These are phyloP conservation scores for Trebouxia sp. DNA, from an alignment of 139 green algal genomes.

Conservation along the genomic window DNA sequence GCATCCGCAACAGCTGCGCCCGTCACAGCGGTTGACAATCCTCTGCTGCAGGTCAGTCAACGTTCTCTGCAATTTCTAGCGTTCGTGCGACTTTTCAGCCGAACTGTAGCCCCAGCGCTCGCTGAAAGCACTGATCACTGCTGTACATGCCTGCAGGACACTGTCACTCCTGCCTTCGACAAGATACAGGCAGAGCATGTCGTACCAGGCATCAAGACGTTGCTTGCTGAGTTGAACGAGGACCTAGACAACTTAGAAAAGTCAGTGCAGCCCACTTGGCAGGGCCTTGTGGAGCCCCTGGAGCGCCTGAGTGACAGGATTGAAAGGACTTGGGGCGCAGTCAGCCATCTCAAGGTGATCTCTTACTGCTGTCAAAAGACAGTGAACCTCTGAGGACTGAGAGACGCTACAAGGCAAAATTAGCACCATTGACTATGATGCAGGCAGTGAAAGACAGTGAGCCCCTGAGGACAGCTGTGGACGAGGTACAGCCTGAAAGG, in stretches of 20 bases:
- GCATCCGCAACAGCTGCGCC: not conserved
- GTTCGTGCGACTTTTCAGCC: too few species aligned
- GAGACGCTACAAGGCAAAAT: too few species aligned
- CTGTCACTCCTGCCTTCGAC: slow-evolving; percentile 58
- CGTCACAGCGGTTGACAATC: not conserved
- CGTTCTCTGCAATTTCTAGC: too few species aligned
- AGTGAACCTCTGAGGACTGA: not conserved
- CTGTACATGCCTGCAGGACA: slow-evolving; percentile 5
- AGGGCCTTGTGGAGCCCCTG: slow-evolving; percentile 81
- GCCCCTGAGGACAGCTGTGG: slow-evolving; percentile 86
- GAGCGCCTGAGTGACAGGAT: slow-evolving; percentile 86
- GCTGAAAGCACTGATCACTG: too few species aligned
- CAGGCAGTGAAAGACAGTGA: slow-evolving; percentile 89
- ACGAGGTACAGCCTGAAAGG: slow-evolving; percentile 93
- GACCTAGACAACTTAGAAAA: slow-evolving; percentile 79
- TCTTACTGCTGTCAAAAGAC: not conserved
- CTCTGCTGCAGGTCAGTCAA: not conserved
- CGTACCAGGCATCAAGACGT: slow-evolving; percentile 79
- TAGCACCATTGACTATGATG: too few species aligned
- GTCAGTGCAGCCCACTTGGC: slow-evolving; percentile 68
- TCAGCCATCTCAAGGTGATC: slow-evolving; percentile 89
- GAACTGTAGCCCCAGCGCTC: too few species aligned
- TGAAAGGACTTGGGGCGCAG: slow-evolving; percentile 83
- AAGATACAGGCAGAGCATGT: slow-evolving; percentile 88
- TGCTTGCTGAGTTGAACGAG: slow-evolving; percentile 73